Percentiles rank a stretch among this genome's conserved stretches.
phyloP scores from a whole-genome alignment of 495 filamentous ascomycete species.

The Penicillium salamii region DNA sequence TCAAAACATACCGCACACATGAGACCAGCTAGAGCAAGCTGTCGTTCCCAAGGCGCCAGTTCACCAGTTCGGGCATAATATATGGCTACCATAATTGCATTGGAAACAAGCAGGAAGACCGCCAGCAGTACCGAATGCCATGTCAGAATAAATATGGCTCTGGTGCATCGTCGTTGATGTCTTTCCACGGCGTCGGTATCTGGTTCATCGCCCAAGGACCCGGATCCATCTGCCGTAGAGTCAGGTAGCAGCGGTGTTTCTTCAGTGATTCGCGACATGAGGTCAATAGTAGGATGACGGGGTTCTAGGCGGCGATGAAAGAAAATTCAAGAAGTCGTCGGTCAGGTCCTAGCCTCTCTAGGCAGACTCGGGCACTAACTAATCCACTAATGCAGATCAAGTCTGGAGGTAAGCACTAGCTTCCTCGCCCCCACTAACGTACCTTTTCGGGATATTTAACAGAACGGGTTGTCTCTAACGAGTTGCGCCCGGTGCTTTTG shows the following conservation, averaged over 20 bases:
- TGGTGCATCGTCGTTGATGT: constrained; percentile 3
- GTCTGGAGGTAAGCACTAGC: too few relatives aligned
- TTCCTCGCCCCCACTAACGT: too few relatives aligned
- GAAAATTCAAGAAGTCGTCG: not conserved
- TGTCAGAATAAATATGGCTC: constrained; percentile 4
- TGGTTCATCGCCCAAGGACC: not conserved
- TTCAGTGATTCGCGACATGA: constrained; percentile 4
- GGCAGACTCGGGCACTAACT: too few relatives aligned
- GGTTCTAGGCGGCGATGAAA: not conserved
- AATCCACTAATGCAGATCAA: too few relatives aligned
- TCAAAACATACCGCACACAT: constrained; percentile 2
- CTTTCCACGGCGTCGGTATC: not conserved
- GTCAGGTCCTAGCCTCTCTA: not conserved
- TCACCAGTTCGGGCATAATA: not conserved
- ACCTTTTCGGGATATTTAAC: too few relatives aligned
- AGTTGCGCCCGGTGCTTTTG: too few relatives aligned
- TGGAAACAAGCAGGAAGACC: not conserved
- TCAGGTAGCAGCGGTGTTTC: constrained; percentile 1
- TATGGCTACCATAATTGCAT: not conserved
- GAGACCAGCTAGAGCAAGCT: not conserved
- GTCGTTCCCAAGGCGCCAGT: not conserved
- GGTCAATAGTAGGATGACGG: not conserved
- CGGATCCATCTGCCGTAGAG: not conserved
- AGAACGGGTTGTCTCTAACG: too few relatives aligned
- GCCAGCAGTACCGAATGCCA: constrained; percentile 1